Evolutionary conservation across 495 filamentous ascomycete species (phyloP).

Genomic region (Penicilliopsis zonata): DNA sequence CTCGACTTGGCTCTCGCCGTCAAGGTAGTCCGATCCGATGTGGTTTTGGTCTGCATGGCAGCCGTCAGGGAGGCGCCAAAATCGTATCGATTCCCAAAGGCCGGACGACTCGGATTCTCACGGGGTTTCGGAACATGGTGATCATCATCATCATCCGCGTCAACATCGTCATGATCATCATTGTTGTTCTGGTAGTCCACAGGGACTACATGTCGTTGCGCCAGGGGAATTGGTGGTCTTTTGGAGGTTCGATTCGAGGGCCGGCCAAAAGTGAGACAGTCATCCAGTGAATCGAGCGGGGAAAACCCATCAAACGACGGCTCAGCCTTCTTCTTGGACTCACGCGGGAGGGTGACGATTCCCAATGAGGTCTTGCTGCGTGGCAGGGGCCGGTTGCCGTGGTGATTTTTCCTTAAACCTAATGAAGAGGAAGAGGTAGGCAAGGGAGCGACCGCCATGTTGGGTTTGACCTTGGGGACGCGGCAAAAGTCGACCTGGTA

Average conservation of each 20-base stretch:
- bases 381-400: constrained; percentile 55
- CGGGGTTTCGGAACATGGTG: constrained; percentile 37
- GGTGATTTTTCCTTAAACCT: no score
- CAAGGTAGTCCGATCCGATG: constrained; percentile 40
- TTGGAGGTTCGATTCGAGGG: constrained; percentile 20
- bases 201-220: no score
- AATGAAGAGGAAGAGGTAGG: constrained; percentile 29
- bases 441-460: constrained; percentile 38
- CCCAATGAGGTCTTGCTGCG: constrained; percentile 53
- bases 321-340: no score
- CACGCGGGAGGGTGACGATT: constrained; percentile 38
- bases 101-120: constrained; percentile 53
- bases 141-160: constrained; percentile 13
- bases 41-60: constrained; percentile 52
- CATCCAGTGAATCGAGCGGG: constrained; percentile 30
- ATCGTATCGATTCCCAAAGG: constrained; percentile 86
- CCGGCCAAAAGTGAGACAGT: constrained; percentile 43
- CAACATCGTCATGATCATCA: constrained; percentile 18
- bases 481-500: constrained; percentile 89
- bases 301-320: constrained; percentile 61
- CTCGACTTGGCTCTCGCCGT: constrained; percentile 25
- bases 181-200: no score
- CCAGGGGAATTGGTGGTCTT: no score
- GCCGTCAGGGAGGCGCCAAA: constrained; percentile 79
- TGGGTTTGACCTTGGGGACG: constrained; percentile 47